Evolutionary conservation across 169 alveolate species (phyloP).

Genomic region (Theileria parva): DNA sequence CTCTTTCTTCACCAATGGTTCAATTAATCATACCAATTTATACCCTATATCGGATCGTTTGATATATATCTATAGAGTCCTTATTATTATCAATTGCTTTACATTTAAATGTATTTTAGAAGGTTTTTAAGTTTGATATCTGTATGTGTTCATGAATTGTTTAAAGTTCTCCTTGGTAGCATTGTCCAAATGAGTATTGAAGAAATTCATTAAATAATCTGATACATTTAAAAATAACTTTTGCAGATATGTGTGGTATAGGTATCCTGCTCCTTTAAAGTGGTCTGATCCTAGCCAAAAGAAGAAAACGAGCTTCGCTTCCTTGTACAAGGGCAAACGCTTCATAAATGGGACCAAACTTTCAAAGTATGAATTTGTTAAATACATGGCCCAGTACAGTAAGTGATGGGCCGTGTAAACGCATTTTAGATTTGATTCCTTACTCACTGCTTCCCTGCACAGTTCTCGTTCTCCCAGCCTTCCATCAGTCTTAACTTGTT

Average conservation of each 20-base stretch:
- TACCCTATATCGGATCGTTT: background rate
- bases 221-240: slow-evolving; percentile 18
- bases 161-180: slow-evolving; percentile 10
- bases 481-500: background rate
- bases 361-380: slow-evolving; percentile 61
- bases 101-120: background rate
- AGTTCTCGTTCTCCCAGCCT: slow-evolving; percentile 11
- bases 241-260: slow-evolving; percentile 53
- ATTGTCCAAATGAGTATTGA: slow-evolving; percentile 40
- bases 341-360: slow-evolving; percentile 33
- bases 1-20: background rate
- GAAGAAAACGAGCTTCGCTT: slow-evolving; percentile 67
- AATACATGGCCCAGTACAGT: slow-evolving; percentile 73
- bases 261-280: slow-evolving; percentile 78
- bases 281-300: slow-evolving; percentile 76
- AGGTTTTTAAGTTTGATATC: background rate
- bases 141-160: slow-evolving; percentile 11
- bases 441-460: background rate
- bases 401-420: slow-evolving; percentile 66
- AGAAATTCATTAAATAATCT: background rate
- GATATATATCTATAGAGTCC: background rate
- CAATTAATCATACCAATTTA: background rate
- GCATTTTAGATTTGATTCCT: slow-evolving; percentile 30
- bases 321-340: slow-evolving; percentile 71
- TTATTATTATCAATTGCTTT: background rate